phyloP scores from a whole-genome alignment of 1,284 basidiomycete species.

The Rhodotorula sp. region DNA sequence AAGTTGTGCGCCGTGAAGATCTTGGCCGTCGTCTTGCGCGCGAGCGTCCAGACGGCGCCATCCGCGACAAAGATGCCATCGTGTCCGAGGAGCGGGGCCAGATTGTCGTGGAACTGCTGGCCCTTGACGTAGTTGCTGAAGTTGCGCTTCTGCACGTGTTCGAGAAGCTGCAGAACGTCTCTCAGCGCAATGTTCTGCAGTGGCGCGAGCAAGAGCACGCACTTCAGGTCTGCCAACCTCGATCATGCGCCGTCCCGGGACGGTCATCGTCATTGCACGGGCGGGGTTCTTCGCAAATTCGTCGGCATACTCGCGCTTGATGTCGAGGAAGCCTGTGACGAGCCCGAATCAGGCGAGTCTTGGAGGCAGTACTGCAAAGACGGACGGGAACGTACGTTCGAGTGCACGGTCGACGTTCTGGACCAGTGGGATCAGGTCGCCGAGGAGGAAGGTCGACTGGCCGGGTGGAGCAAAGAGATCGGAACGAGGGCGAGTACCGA shows the following conservation, averaged over 20 bases:
- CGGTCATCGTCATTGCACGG: conserved; percentile 4
- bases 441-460: conserved; percentile 9
- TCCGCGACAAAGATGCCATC: conserved; percentile 42
- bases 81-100: conserved; percentile 27
- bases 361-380: too few species aligned
- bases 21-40: conserved; percentile 40
- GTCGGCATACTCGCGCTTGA: not conserved
- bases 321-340: conserved; percentile 6
- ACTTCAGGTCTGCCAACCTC: conserved; percentile 6
- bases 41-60: conserved; percentile 45
- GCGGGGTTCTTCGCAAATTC: conserved; percentile 1
- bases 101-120: conserved; percentile 3
- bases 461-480: conserved; percentile 11
- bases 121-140: conserved; percentile 47
- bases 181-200: not conserved
- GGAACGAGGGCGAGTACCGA: conserved; percentile 11
- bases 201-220: not conserved
- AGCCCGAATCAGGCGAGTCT: not conserved
- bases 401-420: conserved; percentile 5
- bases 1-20: conserved; percentile 33
- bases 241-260: conserved; percentile 20
- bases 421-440: conserved; percentile 8
- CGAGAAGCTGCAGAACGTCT: conserved; percentile 45
- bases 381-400: conserved; percentile 1
- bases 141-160: conserved; percentile 49